Base-by-base conservation (phyloP, 1,284 basidiomycete genomes). In the Tilletiopsis washingtonensis region DNA sequence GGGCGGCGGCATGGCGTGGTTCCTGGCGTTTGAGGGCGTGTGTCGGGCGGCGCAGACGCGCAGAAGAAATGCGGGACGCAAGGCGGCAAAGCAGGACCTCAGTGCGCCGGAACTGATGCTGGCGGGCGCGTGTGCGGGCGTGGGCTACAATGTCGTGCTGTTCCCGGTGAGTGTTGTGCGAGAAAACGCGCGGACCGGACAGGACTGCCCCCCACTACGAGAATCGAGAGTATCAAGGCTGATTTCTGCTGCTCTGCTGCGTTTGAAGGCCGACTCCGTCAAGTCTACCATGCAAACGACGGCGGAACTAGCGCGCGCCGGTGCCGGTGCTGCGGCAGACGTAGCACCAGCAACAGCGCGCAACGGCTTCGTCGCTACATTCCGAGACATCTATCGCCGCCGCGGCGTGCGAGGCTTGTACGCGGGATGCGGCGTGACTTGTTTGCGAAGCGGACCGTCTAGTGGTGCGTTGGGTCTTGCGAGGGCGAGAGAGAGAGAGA, bases 271-370 rank as follows among this genome's bases (percentile, higher is more conserved):
- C 12, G 93, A 98, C 74, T 86, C 86, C 29, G 82, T 97, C 68
- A 98, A 98, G 77, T 89, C 85, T 60, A 81, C 89, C 40, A 88
- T 98, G 74, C 93, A 97, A 78, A 97, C 93, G 0, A 85, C 85
- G 73, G 85, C 86, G 47, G 91, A 96, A 75, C 78, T 96, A 56
- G 78, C n/a, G n/a, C n/a, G n/a, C n/a, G n/a, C n/a, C n/a, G n/a
- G 83, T 7, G 52, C 50, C 0, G 7, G 7, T 19, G n/a, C 47
- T 12, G 21, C 21, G 7, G 24, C 17, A 4, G 23, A 26, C 36
- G 42, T 21, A 14, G 15, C 14, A 9, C 26, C 34, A 2, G 21
- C 48, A 19, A 83, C 84, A 2, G 66, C 75, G 26, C 55, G 72
- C 17, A 64, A 79, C 37, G 79, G 83, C 6, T 96, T 96, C 66